Conservation (phyloP, 2,329 filamentous ascomycete genomes). For the Fusarium irregulare region DNA sequence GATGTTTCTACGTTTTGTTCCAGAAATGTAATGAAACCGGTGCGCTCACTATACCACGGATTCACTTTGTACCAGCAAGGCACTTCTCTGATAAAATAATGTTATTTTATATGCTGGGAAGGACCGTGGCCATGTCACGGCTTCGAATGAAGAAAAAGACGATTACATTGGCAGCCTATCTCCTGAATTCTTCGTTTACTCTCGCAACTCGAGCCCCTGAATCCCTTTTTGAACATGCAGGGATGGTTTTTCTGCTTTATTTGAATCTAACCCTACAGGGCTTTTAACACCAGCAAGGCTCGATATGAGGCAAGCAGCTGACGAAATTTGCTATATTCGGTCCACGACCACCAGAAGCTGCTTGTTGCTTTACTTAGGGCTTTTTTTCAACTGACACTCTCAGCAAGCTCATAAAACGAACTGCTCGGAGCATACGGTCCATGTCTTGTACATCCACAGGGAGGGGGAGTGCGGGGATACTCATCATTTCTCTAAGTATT, state of each 20-base stretch:
- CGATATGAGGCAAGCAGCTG: not conserved
- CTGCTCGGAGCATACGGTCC: not conserved
- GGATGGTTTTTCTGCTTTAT: not conserved
- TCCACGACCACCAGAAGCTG: not conserved
- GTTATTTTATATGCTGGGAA: conserved; percentile 2
- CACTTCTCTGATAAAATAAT: conserved; percentile 13
- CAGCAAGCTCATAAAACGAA: not conserved
- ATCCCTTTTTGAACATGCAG: not conserved
- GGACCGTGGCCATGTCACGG: not conserved
- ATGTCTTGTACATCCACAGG: not conserved
- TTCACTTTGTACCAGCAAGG: conserved; percentile 24
- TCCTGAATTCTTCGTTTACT: not conserved
- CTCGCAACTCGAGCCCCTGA: not conserved
- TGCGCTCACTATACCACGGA: conserved; percentile 32
- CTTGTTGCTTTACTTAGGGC: not conserved
- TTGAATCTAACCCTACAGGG: too few species aligned
- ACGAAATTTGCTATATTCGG: not conserved
- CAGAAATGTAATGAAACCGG: not conserved
- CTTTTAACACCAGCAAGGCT: not conserved
- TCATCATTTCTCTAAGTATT: not conserved
- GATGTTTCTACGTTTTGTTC: not conserved
- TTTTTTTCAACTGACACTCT: not conserved
- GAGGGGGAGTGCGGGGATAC: not conserved
- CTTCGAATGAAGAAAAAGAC: not conserved
- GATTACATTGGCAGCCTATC: not conserved